Evolutionary conservation across 2,329 filamentous ascomycete genomes (phyloP).

Genomic region (Arthrocladium fulminans): DNA sequence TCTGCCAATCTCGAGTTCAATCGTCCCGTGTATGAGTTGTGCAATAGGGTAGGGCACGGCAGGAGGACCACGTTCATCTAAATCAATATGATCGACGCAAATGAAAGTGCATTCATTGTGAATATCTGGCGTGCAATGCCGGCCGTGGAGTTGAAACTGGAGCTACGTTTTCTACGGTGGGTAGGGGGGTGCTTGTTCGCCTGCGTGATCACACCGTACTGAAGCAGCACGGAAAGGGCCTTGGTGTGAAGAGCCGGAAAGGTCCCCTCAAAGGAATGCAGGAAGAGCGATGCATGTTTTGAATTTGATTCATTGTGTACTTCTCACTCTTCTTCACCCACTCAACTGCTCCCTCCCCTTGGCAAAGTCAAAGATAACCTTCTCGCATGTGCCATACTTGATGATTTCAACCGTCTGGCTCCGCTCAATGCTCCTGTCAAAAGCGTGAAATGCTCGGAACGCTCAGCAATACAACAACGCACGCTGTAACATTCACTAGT

Average conservation of each 20-base stretch:
- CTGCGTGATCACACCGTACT: too few relatives aligned
- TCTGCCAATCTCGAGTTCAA: not conserved
- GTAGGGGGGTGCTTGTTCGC: too few relatives aligned
- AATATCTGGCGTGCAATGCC: too few relatives aligned
- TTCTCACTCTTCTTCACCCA: not conserved
- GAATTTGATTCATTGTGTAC: not conserved
- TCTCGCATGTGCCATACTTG: not conserved
- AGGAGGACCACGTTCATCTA: too few relatives aligned
- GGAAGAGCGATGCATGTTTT: not conserved
- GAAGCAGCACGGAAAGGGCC: too few relatives aligned
- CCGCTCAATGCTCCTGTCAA: not conserved
- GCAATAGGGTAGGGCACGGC: too few relatives aligned
- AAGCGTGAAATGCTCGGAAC: slow-evolving; percentile 5
- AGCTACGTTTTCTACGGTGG: too few relatives aligned
- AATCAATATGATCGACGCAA: not conserved
- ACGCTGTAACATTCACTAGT: slow-evolving; percentile 1
- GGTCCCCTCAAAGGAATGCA: too few relatives aligned
- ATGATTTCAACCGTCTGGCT: not conserved
- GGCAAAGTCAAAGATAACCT: not conserved
- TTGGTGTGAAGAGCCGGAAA: too few relatives aligned
- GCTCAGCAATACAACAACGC: not conserved
- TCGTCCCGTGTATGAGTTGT: not conserved
- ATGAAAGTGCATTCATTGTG: not conserved
- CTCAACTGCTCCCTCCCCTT: not conserved
- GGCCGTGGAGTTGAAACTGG: too few relatives aligned